These are phyloP conservation scores for Musa troglodytarum DNA, from an alignment of 176 grass and related monocot species.

Conservation along the genomic window DNA sequence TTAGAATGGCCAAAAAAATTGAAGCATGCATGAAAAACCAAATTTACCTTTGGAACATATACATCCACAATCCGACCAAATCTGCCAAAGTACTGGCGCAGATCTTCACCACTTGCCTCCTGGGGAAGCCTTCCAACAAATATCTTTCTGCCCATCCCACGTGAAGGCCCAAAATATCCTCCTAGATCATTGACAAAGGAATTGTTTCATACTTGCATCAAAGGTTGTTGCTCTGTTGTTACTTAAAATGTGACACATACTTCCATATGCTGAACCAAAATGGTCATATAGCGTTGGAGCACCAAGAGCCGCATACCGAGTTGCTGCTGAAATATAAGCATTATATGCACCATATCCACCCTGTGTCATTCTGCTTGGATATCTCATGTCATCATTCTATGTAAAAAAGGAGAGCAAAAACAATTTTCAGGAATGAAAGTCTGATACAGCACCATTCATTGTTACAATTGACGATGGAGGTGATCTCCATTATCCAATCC, in stretches of 20 bases:
- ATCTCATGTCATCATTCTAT: conserved; percentile 66
- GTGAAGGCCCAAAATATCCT: conserved; percentile 39
- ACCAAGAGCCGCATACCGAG: conserved; percentile 77
- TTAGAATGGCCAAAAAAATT: not conserved
- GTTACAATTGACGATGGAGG: not conserved
- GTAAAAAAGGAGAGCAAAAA: not conserved
- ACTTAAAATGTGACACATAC: conserved; percentile 29
- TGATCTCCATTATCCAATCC: conserved; percentile 6
- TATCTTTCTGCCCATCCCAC: conserved; percentile 68
- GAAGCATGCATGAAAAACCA: not conserved
- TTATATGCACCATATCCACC: conserved; percentile 93
- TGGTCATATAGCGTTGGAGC: conserved; percentile 76
- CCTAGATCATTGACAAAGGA: conserved; percentile 25
- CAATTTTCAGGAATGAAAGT: not conserved
- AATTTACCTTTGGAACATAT: conserved; percentile 72
- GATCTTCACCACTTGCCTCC: conserved; percentile 77
- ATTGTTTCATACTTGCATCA: conserved; percentile 7
- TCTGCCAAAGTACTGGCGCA: conserved; percentile 76
- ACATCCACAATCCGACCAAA: conserved; percentile 81
- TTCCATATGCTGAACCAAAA: conserved; percentile 64
- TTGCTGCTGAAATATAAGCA: conserved; percentile 88
- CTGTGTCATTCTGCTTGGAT: conserved; percentile 51
- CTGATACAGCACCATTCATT: not conserved
- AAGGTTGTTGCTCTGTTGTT: not conserved
- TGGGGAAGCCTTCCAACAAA: conserved; percentile 87